These are phyloP conservation scores for Myriosclerotinia curreyana DNA, from an alignment of 2,329 filamentous ascomycete genomes.

Conservation along the genomic window DNA sequence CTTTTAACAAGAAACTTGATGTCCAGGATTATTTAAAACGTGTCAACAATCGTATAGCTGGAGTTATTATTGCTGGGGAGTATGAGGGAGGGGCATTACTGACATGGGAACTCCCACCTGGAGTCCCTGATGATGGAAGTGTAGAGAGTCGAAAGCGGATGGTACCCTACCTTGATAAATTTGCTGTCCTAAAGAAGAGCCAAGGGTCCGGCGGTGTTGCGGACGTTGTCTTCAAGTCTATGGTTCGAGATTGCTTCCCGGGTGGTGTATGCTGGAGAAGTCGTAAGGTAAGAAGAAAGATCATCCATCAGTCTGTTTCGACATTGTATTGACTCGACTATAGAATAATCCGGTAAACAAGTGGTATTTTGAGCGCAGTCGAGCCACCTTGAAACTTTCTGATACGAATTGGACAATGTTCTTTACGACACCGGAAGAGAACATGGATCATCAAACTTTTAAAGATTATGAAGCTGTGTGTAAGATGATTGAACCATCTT, in stretches of 20 bases:
- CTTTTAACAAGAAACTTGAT: slow-evolving; percentile 82
- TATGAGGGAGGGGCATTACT: slow-evolving; percentile 95
- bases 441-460: slow-evolving; percentile 54
- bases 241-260: slow-evolving; percentile 87
- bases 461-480: slow-evolving; percentile 75
- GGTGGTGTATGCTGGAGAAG: slow-evolving; percentile 86
- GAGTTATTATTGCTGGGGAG: slow-evolving; percentile 89
- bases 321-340: not conserved
- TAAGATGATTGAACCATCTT: slow-evolving; percentile 59
- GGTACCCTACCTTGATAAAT: slow-evolving; percentile 96
- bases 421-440: slow-evolving; percentile 76
- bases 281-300: slow-evolving; percentile 42
- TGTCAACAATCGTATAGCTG: slow-evolving; percentile 78
- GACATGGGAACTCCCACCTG: slow-evolving; percentile 83
- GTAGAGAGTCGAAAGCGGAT: slow-evolving; percentile 56
- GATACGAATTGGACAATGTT: slow-evolving; percentile 97
- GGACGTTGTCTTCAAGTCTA: slow-evolving; percentile 93
- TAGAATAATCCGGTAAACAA: slow-evolving; percentile 96
- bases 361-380: slow-evolving; percentile 94
- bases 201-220: slow-evolving; percentile 92
- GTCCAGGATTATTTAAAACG: slow-evolving; percentile 77
- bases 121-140: slow-evolving; percentile 52
- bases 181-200: slow-evolving; percentile 82
- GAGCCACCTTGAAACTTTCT: slow-evolving; percentile 76
- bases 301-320: not conserved